Conservation (phyloP, 2,329 filamentous ascomycete species). For the Colletotrichum caudatum region DNA sequence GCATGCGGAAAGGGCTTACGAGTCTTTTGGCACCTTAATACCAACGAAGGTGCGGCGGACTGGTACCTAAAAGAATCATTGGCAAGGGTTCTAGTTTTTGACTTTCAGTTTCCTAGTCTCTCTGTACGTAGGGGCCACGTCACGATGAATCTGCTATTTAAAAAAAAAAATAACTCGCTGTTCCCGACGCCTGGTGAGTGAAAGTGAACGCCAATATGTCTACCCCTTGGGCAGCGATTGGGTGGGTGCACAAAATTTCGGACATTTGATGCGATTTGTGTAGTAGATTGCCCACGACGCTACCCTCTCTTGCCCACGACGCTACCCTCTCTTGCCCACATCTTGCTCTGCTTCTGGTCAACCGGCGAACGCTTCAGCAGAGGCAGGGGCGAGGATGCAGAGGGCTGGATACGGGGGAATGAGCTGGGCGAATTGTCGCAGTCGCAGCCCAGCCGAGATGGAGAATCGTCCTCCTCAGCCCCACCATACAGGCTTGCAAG, state of each 20-base stretch:
- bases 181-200: background rate
- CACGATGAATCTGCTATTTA: slow-evolving; percentile 42
- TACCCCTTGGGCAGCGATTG: no score
- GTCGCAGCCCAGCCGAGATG: slow-evolving; percentile 18
- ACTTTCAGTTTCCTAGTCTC: slow-evolving; percentile 43
- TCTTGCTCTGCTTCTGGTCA: background rate
- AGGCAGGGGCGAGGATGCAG: slow-evolving; percentile 28
- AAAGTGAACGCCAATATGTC: background rate
- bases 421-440: slow-evolving; percentile 14
- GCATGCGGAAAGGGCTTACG: slow-evolving; percentile 42
- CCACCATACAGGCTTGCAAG: slow-evolving; percentile 33
- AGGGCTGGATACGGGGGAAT: slow-evolving; percentile 25
- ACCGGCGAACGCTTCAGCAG: background rate
- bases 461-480: slow-evolving; percentile 14
- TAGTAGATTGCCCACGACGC: background rate
- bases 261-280: background rate
- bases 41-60: slow-evolving; percentile 43
- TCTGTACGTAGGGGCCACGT: slow-evolving; percentile 43
- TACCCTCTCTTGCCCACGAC: background rate
- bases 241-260: background rate
- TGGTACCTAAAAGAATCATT: slow-evolving; percentile 43
- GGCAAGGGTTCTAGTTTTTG: slow-evolving; percentile 43
- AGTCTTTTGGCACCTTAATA: slow-evolving; percentile 44
- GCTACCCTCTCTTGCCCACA: background rate
- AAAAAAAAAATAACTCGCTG: slow-evolving; percentile 18